These are phyloP conservation scores for Stachybotrys chlorohalonatus DNA, from an alignment of 2,329 filamentous ascomycete species.

Conservation along the genomic window DNA sequence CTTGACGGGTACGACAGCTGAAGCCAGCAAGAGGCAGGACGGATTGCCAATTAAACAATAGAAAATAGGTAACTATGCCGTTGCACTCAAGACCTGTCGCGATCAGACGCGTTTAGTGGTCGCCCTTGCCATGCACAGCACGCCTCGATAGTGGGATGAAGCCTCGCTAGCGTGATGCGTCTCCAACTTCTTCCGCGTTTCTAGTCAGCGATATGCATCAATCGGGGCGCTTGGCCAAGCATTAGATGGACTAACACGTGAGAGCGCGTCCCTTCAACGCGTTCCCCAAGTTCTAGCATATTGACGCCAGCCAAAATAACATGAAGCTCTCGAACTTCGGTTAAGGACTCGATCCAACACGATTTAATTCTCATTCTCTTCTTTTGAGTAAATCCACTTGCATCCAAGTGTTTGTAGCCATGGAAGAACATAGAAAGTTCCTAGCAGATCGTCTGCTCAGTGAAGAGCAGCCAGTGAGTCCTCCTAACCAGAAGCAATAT, in stretches of 20 bases:
- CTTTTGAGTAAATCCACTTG: no score
- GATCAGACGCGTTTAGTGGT: neutral
- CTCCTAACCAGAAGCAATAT: neutral
- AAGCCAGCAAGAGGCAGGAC: no score
- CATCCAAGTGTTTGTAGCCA: constrained; percentile 10
- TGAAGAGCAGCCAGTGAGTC: constrained; percentile 61
- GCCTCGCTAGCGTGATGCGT: neutral
- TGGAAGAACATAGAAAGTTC: constrained; percentile 60
- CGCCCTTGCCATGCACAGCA: neutral
- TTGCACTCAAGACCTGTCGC: neutral
- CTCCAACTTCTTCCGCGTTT: neutral
- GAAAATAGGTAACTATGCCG: no score
- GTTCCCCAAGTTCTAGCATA: constrained; percentile 4
- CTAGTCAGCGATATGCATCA: neutral
- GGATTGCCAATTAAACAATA: no score
- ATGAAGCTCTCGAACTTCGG: no score
- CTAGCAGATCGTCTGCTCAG: constrained; percentile 68
- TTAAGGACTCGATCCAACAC: no score
- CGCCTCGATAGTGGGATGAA: neutral
- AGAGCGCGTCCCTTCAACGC: constrained; percentile 19
- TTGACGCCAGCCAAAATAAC: no score
- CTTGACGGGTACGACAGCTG: no score
- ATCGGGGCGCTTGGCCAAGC: neutral
- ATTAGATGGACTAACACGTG: constrained; percentile 18
- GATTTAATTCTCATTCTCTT: no score